Percentiles rank a stretch among this genome's conserved stretches.
These are phyloP conservation scores for Boletus rubescentipes DNA, from an alignment of 768 basidiomycete genomes.

Conservation along the genomic window DNA sequence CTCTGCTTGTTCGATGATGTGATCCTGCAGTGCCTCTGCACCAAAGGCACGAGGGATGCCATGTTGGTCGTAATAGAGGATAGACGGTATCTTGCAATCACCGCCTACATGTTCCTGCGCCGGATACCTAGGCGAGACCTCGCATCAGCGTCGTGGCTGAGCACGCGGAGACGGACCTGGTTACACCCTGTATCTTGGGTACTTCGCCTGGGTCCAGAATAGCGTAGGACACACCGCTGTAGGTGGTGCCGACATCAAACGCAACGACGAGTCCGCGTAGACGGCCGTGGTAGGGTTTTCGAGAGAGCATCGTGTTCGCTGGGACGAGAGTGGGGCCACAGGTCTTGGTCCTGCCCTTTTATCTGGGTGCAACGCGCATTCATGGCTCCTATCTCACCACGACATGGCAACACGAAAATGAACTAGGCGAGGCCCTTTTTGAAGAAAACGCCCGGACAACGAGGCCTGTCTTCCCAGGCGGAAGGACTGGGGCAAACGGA, in stretches of 20 bases:
- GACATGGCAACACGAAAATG: conserved; percentile 15
- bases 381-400: conserved; percentile 13
- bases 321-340: background rate
- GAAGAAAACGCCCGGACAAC: conserved; percentile 21
- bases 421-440: conserved; percentile 20
- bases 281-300: conserved; percentile 39
- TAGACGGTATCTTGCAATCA: conserved; percentile 48
- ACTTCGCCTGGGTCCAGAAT: conserved; percentile 42
- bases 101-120: conserved; percentile 44
- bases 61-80: conserved; percentile 44
- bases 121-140: conserved; percentile 31
- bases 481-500: conserved; percentile 3
- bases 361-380: conserved; percentile 15
- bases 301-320: conserved; percentile 29
- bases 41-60: conserved; percentile 43
- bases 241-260: conserved; percentile 43
- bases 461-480: conserved; percentile 13
- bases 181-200: conserved; percentile 36
- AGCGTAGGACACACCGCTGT: conserved; percentile 39
- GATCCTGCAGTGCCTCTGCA: conserved; percentile 44
- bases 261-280: conserved; percentile 37
- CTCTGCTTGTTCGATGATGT: conserved; percentile 39
- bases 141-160: conserved; percentile 3
- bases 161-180: conserved; percentile 28
- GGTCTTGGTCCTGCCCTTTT: conserved; percentile 11